These are phyloP conservation scores for Chlorella sp. DNA, from an alignment of 139 green algal genomes.

Conservation along the genomic window DNA sequence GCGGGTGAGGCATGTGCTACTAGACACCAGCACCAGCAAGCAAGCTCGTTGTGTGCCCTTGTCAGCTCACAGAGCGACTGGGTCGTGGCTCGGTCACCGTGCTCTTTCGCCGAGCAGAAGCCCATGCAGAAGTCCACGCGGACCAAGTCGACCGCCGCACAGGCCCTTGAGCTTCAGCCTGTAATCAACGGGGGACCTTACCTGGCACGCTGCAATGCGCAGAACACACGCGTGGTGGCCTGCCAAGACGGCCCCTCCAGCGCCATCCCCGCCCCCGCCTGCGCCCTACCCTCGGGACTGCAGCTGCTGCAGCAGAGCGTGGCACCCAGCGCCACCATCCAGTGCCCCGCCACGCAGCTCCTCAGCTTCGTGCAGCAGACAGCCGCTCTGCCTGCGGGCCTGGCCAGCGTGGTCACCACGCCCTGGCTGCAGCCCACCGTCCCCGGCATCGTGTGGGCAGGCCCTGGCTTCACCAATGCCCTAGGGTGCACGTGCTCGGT, in stretches of 20 bases:
- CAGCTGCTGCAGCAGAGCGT: not conserved
- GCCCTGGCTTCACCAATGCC: not conserved
- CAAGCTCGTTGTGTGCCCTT: no score
- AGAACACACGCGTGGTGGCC: not conserved
- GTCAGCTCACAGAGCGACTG: no score
- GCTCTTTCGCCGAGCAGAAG: no score
- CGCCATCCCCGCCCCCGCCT: not conserved
- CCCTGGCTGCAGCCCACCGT: not conserved
- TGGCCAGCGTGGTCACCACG: not conserved
- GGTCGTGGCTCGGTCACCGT: no score
- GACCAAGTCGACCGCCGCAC: no score
- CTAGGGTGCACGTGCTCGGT: not conserved
- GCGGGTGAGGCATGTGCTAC: constrained; percentile 11
- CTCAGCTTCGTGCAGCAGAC: not conserved
- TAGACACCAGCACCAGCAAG: no score
- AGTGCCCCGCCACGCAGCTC: not conserved
- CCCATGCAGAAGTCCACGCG: no score
- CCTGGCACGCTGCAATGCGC: no score
- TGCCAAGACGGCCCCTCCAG: not conserved
- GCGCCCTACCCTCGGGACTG: not conserved
- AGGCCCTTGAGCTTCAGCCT: no score
- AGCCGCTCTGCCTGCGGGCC: not conserved
- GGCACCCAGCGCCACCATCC: not conserved
- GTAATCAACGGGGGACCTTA: no score
- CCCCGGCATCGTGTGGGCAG: not conserved